Base-by-base conservation (phyloP, 2,329 filamentous ascomycete genomes). In the Mycosphaerelloides madeirae region DNA sequence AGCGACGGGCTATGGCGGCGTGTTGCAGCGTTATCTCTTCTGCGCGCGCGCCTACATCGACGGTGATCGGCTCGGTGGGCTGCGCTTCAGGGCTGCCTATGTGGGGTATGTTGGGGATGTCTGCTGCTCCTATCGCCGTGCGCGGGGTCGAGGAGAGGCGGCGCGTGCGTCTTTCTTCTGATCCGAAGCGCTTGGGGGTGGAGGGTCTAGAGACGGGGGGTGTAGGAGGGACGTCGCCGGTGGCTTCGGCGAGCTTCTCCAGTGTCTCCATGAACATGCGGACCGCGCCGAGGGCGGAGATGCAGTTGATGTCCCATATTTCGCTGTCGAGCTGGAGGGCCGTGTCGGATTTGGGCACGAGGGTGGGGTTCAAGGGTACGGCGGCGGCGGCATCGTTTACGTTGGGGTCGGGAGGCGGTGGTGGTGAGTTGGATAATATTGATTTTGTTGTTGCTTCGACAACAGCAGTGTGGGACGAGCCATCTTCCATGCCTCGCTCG, bases 1-100 rank as follows among this genome's bases (percentile, higher is more conserved):
- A 98, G 60, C 93, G 93, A 55, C 89, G 82, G 14, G 87, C 88
- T 53, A 97, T 87, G 53, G 88, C 85, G 50, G 82, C 83, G 62
- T 93, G 85, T 64, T 96, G 90, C 28, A 87, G 69, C 48, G 84
- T 81, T 44, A 88, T 72, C 16, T 84, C 83, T 56, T 88, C 82
- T 22, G 81, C 82, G 63, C 87, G 79, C 35, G 79, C 78, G n/a
- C 82, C 66, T 28, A 73, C 62, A 29, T 73, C 66, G 28, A 69
- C 59, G 1, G 61, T 56, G 18, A 68, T 68, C 19, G 74, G 73
- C 49, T 77, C 74, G 46, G 71, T 65, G 25, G 68, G 65, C 43
- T 68, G 64, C 13, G 75, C 73, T 61, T 77, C 76, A 7, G 75
- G 71, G 42, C 71, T 71, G 34, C 58, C 55, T 31, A 61, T 58